phyloP scores from a whole-genome alignment of 1,139 yeast species.

The Yamadazyma pseudoaaseri region DNA sequence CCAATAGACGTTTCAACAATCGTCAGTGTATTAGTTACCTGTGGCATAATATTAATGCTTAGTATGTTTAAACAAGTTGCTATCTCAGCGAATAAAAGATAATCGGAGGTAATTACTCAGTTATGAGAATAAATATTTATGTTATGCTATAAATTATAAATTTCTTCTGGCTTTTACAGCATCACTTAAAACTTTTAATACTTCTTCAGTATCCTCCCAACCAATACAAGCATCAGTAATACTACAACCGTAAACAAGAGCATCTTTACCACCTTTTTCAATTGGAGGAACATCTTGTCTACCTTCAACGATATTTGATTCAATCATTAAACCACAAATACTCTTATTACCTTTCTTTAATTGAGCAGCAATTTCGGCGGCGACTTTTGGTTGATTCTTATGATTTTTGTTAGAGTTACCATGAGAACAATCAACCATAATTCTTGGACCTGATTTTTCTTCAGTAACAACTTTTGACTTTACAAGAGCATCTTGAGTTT shows the following conservation, averaged over 20 bases:
- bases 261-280: constrained; percentile 62
- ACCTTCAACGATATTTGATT: constrained; percentile 87
- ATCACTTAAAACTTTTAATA: constrained; percentile 66
- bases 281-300: constrained; percentile 79
- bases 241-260: constrained; percentile 84
- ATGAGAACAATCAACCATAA: constrained; percentile 97
- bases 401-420: constrained; percentile 91
- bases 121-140: too few relatives aligned
- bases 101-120: too few relatives aligned
- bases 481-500: constrained; percentile 63
- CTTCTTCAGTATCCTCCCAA: constrained; percentile 79
- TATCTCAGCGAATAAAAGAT: too few relatives aligned
- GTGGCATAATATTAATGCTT: too few relatives aligned
- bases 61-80: too few relatives aligned
- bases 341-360: constrained; percentile 69
- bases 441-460: constrained; percentile 55
- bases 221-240: constrained; percentile 96
- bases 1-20: too few relatives aligned
- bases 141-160: not conserved
- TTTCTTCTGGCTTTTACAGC: constrained; percentile 79
- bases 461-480: constrained; percentile 54
- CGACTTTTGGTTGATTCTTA: constrained; percentile 93
- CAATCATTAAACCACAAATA: constrained; percentile 96
- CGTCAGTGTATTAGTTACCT: too few relatives aligned
- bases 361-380: constrained; percentile 75